These are phyloP conservation scores for Acephala macrosclerotiorum DNA, from an alignment of 2,329 filamentous ascomycete species.

Conservation along the genomic window DNA sequence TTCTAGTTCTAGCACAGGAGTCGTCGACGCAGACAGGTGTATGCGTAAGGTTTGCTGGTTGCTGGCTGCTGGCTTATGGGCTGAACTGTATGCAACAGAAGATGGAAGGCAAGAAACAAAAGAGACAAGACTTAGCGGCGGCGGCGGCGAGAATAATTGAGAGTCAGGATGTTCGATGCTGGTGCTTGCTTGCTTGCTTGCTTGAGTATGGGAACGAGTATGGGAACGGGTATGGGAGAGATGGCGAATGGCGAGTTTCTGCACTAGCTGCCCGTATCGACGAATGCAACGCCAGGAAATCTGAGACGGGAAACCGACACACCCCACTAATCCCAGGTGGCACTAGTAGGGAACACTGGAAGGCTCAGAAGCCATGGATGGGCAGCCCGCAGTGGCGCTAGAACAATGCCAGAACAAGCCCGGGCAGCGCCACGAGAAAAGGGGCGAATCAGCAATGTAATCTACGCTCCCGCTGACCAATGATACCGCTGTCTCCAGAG, in stretches of 20 bases:
- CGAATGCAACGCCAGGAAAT: constrained; percentile 2
- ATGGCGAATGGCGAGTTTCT: constrained; percentile 3
- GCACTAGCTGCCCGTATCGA: background rate
- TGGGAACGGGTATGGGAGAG: no score
- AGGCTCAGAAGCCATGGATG: background rate
- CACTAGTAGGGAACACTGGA: background rate
- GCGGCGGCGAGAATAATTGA: no score
- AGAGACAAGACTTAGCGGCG: no score
- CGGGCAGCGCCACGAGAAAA: constrained; percentile 6
- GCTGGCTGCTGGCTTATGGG: no score
- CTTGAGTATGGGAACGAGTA: no score
- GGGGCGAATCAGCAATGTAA: constrained; percentile 24
- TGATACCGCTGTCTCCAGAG: background rate
- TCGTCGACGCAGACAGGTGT: background rate
- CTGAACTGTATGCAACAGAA: no score
- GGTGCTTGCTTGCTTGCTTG: no score
- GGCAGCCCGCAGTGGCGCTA: constrained; percentile 24
- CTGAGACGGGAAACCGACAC: constrained; percentile 7
- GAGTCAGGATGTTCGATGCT: no score
- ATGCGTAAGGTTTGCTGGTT: background rate
- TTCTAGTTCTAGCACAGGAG: background rate
- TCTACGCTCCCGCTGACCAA: constrained; percentile 16
- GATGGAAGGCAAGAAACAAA: no score
- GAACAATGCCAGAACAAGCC: constrained; percentile 10
- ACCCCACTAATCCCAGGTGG: background rate